phyloP scores from a whole-genome alignment of 371 early-diverging fungal species.

The Mucor lusitanicus region DNA sequence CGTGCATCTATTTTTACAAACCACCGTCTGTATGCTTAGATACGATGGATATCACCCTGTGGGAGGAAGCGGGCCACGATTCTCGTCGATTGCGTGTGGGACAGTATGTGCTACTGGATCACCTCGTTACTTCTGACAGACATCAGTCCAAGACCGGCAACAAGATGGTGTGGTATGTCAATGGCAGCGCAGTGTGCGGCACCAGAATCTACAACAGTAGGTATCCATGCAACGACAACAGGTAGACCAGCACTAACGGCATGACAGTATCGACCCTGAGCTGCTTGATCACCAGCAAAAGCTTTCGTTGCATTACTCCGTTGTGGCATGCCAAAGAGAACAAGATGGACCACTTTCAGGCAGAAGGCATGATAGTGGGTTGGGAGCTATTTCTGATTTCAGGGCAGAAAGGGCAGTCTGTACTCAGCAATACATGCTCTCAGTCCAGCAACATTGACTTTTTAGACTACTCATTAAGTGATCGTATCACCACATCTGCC shows the following conservation, averaged over 20 bases:
- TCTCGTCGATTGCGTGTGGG: slow-evolving; percentile 31
- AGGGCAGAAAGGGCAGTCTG: not conserved
- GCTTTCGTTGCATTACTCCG: slow-evolving; percentile 22
- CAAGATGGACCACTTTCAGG: slow-evolving; percentile 34
- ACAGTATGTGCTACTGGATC: slow-evolving; percentile 35
- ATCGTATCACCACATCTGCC: slow-evolving; percentile 18
- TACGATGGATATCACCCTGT: slow-evolving; percentile 41
- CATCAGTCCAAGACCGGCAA: slow-evolving; percentile 17
- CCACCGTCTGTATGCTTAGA: slow-evolving; percentile 10
- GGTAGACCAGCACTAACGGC: not conserved
- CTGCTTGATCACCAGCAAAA: slow-evolving; percentile 28
- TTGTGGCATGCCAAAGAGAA: slow-evolving; percentile 22
- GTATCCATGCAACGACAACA: not conserved
- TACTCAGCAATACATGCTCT: slow-evolving; percentile 11
- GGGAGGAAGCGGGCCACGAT: slow-evolving; percentile 39
- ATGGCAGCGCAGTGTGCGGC: slow-evolving; percentile 40
- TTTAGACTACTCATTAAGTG: slow-evolving; percentile 15
- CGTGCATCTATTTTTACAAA: slow-evolving; percentile 14
- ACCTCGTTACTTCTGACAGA: slow-evolving; percentile 32
- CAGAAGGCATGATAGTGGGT: slow-evolving; percentile 29
- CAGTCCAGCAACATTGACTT: slow-evolving; percentile 5
- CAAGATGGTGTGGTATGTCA: slow-evolving; percentile 39
- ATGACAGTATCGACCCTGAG: slow-evolving; percentile 30
- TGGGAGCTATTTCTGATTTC: slow-evolving; percentile 30
- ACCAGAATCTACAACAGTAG: slow-evolving; percentile 44